Evolutionary conservation across 768 basidiomycete genomes (phyloP).

Genomic region (Leccinellum rugosiceps): DNA sequence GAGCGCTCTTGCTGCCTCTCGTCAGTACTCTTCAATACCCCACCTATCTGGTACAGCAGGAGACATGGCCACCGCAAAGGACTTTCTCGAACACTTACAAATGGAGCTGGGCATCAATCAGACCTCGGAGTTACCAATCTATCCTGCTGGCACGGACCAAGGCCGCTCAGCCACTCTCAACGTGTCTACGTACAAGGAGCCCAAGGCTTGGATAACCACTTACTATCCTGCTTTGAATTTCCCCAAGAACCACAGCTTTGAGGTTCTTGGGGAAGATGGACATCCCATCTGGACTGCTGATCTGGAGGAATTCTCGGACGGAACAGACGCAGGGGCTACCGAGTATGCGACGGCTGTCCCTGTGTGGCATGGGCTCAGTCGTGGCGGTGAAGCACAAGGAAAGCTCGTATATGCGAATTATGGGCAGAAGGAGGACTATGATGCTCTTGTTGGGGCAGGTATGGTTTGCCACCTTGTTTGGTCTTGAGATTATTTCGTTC

Average conservation of each 20-base stretch:
- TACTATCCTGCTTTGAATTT: conserved; percentile 77
- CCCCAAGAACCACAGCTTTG: conserved; percentile 54
- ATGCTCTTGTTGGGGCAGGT: conserved; percentile 40
- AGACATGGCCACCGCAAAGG: conserved; percentile 55
- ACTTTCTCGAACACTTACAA: conserved; percentile 52
- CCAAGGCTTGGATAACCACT: conserved; percentile 59
- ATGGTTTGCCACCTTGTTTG: no score
- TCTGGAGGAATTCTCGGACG: conserved; percentile 63
- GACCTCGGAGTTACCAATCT: conserved; percentile 40
- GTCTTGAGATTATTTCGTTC: no score
- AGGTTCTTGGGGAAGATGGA: conserved; percentile 52
- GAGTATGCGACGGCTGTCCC: conserved; percentile 54
- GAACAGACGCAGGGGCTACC: conserved; percentile 59
- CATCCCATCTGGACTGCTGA: conserved; percentile 56
- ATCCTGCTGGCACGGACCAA: conserved; percentile 51
- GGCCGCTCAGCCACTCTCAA: conserved; percentile 52
- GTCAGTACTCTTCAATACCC: conserved; percentile 48
- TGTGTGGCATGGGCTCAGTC: conserved; percentile 69
- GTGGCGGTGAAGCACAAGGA: conserved; percentile 62
- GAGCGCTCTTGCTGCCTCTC: conserved; percentile 45
- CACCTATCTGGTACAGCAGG: conserved; percentile 58
- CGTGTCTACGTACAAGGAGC: conserved; percentile 38
- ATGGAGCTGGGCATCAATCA: conserved; percentile 43
- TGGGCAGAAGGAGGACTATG: conserved; percentile 62
- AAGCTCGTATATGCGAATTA: conserved; percentile 58